Conservation (phyloP, 768 basidiomycete genomes). For the Gymnopilus dilepis region DNA sequence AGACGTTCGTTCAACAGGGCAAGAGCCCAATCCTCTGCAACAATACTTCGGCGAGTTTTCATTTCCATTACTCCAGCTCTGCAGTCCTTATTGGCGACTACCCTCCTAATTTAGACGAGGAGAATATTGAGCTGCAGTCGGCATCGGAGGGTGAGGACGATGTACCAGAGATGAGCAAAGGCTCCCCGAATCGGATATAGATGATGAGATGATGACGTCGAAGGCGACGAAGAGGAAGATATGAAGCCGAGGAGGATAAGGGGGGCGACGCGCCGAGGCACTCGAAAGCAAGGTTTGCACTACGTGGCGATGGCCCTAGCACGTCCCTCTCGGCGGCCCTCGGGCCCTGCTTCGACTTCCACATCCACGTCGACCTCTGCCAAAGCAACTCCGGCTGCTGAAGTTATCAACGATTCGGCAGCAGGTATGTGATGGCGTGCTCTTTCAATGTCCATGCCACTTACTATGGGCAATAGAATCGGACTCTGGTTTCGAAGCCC, state of each 20-base stretch:
- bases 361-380: not conserved
- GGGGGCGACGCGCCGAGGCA: not conserved
- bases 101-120: conserved; percentile 21
- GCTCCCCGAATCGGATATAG: conserved; percentile 27
- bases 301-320: not conserved
- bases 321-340: not conserved
- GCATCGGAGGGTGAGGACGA: conserved; percentile 51
- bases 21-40: conserved; percentile 48
- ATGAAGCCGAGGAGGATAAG: conserved; percentile 11
- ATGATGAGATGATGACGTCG: conserved; percentile 26
- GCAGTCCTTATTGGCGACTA: not conserved
- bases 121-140: conserved; percentile 55
- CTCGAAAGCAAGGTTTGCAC: not conserved
- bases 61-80: not conserved
- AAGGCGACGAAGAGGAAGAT: conserved; percentile 21
- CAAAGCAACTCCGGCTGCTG: not conserved
- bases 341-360: not conserved
- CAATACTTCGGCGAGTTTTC: conserved; percentile 51
- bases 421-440: too few relatives aligned
- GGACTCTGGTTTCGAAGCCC: conserved; percentile 29
- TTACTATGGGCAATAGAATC: conserved; percentile 43
- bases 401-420: conserved; percentile 28
- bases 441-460: too few relatives aligned
- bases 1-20: too few relatives aligned
- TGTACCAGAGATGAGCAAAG: not conserved